phyloP scores from a whole-genome alignment of 2,329 filamentous ascomycete genomes.

The Lasiodiplodia citricola region DNA sequence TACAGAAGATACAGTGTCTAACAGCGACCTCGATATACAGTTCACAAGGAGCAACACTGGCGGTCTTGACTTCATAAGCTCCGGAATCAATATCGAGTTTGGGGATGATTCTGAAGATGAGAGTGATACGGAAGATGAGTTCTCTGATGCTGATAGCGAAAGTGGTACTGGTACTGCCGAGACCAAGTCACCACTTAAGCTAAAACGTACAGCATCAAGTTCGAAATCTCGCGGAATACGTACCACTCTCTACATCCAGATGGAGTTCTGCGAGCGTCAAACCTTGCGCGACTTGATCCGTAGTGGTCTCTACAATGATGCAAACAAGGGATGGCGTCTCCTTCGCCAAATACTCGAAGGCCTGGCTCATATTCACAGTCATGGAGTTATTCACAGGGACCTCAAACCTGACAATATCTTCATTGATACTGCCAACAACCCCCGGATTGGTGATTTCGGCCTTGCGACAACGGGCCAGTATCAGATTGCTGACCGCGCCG shows the following conservation, averaged over 20 bases:
- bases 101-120: conserved; percentile 59
- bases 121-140: conserved; percentile 42
- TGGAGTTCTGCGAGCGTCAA: conserved; percentile 97
- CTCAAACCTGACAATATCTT: conserved; percentile 98
- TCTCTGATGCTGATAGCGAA: conserved; percentile 52
- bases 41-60: conserved; percentile 74
- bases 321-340: conserved; percentile 83
- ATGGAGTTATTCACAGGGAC: conserved; percentile 93
- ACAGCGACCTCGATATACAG: conserved; percentile 48
- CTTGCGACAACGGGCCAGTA: conserved; percentile 88
- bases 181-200: conserved; percentile 42
- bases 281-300: conserved; percentile 88
- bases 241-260: conserved; percentile 92
- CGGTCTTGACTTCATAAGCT: conserved; percentile 87
- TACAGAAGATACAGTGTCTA: conserved; percentile 36
- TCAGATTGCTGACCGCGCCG: conserved; percentile 61
- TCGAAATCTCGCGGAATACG: conserved; percentile 59
- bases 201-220: conserved; percentile 50
- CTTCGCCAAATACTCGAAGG: conserved; percentile 93
- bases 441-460: conserved; percentile 96
- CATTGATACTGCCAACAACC: conserved; percentile 86
- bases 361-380: conserved; percentile 83
- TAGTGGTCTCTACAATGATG: conserved; percentile 73
- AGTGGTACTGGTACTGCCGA: conserved; percentile 43
- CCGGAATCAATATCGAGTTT: conserved; percentile 80